Evolutionary conservation across 208 protist species (phyloP).

Genomic region (Giardia duodenalis): DNA sequence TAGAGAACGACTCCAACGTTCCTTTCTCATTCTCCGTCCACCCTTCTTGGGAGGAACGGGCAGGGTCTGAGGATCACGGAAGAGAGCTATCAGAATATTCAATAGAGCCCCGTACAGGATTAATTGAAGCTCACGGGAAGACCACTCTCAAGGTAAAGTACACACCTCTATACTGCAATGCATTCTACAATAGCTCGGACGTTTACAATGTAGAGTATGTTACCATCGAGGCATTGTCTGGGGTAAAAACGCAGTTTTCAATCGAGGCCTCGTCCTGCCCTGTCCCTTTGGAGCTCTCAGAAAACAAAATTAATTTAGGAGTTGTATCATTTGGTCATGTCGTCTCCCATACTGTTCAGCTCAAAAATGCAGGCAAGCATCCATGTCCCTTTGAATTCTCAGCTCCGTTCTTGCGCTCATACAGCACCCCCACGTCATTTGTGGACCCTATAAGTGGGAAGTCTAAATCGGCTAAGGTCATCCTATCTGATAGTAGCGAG

Average conservation of each 20-base stretch:
- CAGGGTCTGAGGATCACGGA: not conserved
- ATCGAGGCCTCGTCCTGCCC: not conserved
- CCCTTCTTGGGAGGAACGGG: not conserved
- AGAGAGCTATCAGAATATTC: not conserved
- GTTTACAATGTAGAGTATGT: not conserved
- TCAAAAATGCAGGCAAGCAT: not conserved
- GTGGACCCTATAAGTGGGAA: not conserved
- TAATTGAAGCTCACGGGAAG: not conserved
- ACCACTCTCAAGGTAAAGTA: not conserved
- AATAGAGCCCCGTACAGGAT: not conserved
- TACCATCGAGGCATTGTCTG: not conserved
- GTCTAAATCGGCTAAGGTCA: not conserved
- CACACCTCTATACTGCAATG: not conserved
- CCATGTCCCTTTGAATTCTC: not conserved
- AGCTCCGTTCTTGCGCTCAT: not conserved
- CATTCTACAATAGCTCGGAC: not conserved
- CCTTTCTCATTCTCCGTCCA: not conserved
- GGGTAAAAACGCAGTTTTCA: not conserved
- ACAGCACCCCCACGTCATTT: not conserved
- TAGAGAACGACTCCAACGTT: constrained; percentile 21
- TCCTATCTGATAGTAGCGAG: not conserved
- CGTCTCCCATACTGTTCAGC: not conserved
- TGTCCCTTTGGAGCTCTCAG: not conserved
- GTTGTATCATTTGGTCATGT: not conserved
- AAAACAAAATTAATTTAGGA: constrained; percentile 7